These are phyloP conservation scores for Septoria petroselini DNA, from an alignment of 2,329 filamentous ascomycete species.

Conservation along the genomic window DNA sequence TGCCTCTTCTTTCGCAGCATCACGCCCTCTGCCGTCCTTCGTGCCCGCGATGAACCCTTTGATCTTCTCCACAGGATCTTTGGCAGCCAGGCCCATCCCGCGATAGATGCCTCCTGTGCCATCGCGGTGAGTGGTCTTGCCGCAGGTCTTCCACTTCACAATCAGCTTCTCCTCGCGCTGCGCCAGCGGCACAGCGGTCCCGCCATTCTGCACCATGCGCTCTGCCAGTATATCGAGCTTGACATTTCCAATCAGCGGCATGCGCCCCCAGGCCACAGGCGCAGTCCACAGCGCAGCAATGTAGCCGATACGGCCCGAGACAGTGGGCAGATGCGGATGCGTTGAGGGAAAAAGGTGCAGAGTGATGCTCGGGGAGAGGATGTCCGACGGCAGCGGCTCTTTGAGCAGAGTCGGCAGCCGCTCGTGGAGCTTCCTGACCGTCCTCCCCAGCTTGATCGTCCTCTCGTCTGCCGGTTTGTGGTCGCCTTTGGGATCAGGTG, in stretches of 20 bases:
- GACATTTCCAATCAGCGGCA: constrained; percentile 88
- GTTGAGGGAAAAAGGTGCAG: constrained; percentile 68
- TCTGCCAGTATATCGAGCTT: constrained; percentile 83
- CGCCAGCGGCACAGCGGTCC: constrained; percentile 39
- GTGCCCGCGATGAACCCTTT: constrained; percentile 54
- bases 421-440: constrained; percentile 60
- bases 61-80: constrained; percentile 54
- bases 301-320: constrained; percentile 86
- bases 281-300: constrained; percentile 93
- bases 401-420: constrained; percentile 60
- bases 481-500: constrained; percentile 25
- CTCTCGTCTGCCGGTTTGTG: constrained; percentile 56
- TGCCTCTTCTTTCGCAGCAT: constrained; percentile 20
- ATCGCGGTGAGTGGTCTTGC: constrained; percentile 48
- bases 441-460: constrained; percentile 60
- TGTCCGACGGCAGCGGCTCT: constrained; percentile 59
- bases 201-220: constrained; percentile 68
- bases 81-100: constrained; percentile 34
- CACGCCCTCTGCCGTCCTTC: constrained; percentile 42
- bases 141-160: constrained; percentile 79
- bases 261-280: constrained; percentile 89
- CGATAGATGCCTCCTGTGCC: constrained; percentile 48
- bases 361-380: constrained; percentile 60
- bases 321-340: constrained; percentile 85
- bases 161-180: constrained; percentile 72